These are phyloP conservation scores for Solanum chiquidenum DNA, from an alignment of 257 asterid species.

Conservation along the genomic window DNA sequence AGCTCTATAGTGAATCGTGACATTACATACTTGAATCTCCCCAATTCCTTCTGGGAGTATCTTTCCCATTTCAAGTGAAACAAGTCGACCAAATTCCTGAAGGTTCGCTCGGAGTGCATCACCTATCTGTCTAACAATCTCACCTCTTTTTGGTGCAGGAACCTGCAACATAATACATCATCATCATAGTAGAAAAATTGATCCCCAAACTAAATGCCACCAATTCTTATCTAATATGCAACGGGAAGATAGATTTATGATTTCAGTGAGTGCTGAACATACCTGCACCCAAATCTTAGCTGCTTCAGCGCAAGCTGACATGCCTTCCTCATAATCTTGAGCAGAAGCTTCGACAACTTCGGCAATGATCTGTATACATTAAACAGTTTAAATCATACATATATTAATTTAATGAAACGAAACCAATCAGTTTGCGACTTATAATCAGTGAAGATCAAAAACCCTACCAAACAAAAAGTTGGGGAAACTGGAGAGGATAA, in stretches of 20 bases:
- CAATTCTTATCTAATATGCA: neutral
- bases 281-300: slow-evolving; percentile 97
- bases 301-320: slow-evolving; percentile 66
- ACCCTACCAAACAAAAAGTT: neutral
- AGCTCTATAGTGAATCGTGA: neutral
- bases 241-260: neutral
- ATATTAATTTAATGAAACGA: neutral
- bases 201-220: neutral
- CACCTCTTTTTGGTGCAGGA: slow-evolving; percentile 99
- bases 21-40: slow-evolving; percentile 76
- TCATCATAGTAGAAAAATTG: neutral
- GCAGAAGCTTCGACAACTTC: slow-evolving; percentile 71
- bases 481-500: neutral
- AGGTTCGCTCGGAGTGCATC: slow-evolving; percentile 86
- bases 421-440: neutral
- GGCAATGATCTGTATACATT: slow-evolving; percentile 53
- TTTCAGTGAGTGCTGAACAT: neutral
- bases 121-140: slow-evolving; percentile 95
- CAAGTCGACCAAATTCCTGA: slow-evolving; percentile 81
- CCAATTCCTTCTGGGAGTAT: slow-evolving; percentile 97
- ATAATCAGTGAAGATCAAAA: neutral
- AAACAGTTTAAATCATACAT: neutral
- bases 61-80: slow-evolving; percentile 98
- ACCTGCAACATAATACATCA: slow-evolving; percentile 34
- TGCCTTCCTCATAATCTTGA: slow-evolving; percentile 82